Evolutionary conservation across 2,329 filamentous ascomycete species (phyloP).

Genomic region (Beauveria sp.): DNA sequence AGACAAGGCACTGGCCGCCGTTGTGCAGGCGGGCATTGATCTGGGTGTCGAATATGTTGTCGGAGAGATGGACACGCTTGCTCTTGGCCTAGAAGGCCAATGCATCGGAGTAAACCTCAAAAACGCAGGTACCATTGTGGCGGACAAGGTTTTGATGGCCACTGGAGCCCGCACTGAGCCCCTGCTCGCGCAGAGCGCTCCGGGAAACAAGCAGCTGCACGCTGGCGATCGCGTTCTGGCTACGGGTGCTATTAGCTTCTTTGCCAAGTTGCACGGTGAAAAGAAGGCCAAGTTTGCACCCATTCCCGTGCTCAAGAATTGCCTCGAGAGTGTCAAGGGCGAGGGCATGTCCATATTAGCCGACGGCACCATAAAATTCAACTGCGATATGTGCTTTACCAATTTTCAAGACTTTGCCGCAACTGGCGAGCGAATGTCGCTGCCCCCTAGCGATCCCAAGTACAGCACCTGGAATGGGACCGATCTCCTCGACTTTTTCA

Average conservation of each 20-base stretch:
- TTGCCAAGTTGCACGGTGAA: conserved; percentile 29
- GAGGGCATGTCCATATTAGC: conserved; percentile 37
- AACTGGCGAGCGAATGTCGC: conserved; percentile 44
- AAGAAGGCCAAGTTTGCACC: conserved; percentile 40
- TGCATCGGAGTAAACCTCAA: conserved; percentile 43
- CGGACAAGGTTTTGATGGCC: conserved; percentile 45
- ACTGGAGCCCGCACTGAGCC: conserved; percentile 51
- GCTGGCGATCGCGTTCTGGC: conserved; percentile 46
- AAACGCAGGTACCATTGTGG: conserved; percentile 38
- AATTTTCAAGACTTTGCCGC: conserved; percentile 40
- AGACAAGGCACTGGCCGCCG: conserved; percentile 46
- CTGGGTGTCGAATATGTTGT: conserved; percentile 49
- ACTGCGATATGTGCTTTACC: conserved; percentile 50
- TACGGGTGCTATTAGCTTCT: conserved; percentile 43
- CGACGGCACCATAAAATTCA: conserved; percentile 51
- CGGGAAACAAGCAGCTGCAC: conserved; percentile 42
- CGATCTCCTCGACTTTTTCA: conserved; percentile 34
- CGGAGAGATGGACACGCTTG: conserved; percentile 39
- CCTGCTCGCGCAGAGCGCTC: conserved; percentile 44
- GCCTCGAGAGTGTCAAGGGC: conserved; percentile 32
- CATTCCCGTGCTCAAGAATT: conserved; percentile 47
- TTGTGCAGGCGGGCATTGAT: conserved; percentile 44
- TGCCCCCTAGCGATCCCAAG: conserved; percentile 34
- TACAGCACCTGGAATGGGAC: conserved; percentile 36
- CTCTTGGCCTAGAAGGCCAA: conserved; percentile 37